Evolutionary conservation across 2,329 filamentous ascomycete genomes (phyloP), one percentile per base, ranked within the genome.

Genomic region (Sphaerulina vaccinii): DNA sequence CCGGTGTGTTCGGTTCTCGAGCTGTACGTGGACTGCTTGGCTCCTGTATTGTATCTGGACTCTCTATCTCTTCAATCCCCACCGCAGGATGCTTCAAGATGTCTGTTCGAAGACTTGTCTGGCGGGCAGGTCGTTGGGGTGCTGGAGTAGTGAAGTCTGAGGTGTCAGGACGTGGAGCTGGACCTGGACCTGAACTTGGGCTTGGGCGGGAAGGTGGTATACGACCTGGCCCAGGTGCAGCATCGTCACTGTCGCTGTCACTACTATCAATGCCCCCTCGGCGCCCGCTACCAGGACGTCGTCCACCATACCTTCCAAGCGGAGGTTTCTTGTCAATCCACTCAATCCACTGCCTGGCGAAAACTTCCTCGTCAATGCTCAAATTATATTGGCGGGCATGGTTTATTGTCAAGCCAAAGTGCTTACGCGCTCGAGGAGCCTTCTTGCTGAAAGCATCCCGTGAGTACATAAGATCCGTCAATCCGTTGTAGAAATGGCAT

Each of bases 381-480:
- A 22, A 36, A 32, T 9, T 9, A 29, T 13, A 29, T 10, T 9
- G 9, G 8, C 27, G 27, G 9, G 9, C 27, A 29, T 29, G 33
- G 5, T 19, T 11, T 8, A 11, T 32, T 10, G 36, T 32, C n/a
- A 29, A 19, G n/a, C 36, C 40, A 18, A 48, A 38, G n/a, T 36
- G 38, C n/a, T 48, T 48, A 6, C 38, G 45, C 22, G 45, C 45
- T 13, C 45, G 35, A n/a, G 15, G 7, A 40, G 32, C 36, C n/a
- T 24, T 48, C 32, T 48, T 48, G 15, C 33, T 23, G 10, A 33
- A 29, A 15, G 22, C n/a, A 18, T 48, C 45, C 11, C 15, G 21
- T 10, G 45, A 48, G 23, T 40, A 48, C 16, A 37, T n/a, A 24
- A 40, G 13, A n/a, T 48, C 33, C 3, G 45, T 48, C 24, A 48